Base-by-base conservation (phyloP, 108 stramenopile genomes). In the Cyclostephanos invisitatus region DNA sequence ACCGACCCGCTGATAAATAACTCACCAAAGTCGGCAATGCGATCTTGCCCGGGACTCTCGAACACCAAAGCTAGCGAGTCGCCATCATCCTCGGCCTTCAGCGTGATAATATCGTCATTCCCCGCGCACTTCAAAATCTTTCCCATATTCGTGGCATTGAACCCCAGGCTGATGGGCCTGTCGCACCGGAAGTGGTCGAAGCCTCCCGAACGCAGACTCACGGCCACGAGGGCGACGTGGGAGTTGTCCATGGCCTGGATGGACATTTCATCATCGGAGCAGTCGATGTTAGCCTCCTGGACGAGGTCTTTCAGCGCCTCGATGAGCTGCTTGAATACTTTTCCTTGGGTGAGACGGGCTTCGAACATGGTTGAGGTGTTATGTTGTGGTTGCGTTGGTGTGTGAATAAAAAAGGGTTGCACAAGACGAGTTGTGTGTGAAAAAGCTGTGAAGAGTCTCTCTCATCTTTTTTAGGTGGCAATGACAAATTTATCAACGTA, bases 211-310 rank as follows among this genome's bases (percentile, higher is more conserved):
- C 81, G 82, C 49, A 99, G 83, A 36, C 84, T 67, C 24, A 98
- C 83, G 40, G 95, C 83, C 37, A 96, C 96, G 22, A 99, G 89
- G 46, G 97, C 93, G 28, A 99, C 99, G 85, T 99, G 99, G 8
- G 96, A 94, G 32, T 88, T 88, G 90, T 99, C 99, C 99, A 99
- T 99, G 55, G 97, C 97, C 85, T 99, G 99, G 83, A 98, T 93
- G 86, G 89, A 75, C 25, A 98, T 76, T 53, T 95, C 97, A 47
- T 92, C 91, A 48, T 89, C 87, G 53, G 78, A 75, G 75, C 90
- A 91, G 65, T 95, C 92, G 54, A 97, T 84, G 84, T 98, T 98
- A 73, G 96, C 97, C 62, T 99, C 99, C 18, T 80, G 82, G 51
- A 98, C 98, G 48, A 99, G 91, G 70, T 99, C 99, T 66, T 93